Conservation (phyloP, 2,329 filamentous ascomycete genomes). For the Fusarium coicis region DNA sequence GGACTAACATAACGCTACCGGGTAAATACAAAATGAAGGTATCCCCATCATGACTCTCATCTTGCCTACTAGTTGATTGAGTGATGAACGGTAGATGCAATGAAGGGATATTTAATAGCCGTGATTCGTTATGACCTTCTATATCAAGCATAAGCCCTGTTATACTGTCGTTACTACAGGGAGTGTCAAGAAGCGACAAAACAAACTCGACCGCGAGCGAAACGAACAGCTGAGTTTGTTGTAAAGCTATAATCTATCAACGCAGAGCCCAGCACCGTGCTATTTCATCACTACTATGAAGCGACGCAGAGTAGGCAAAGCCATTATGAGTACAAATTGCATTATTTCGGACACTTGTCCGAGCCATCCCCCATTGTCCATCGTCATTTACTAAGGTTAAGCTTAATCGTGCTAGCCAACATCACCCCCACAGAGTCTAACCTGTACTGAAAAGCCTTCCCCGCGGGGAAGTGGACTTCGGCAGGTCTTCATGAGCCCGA, state of each 20-base stretch:
- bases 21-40: not conserved
- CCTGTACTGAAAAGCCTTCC: not conserved
- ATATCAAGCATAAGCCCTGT: no score
- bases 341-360: not conserved
- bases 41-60: no score
- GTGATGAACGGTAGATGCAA: no score
- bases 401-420: not conserved
- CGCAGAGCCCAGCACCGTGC: no score
- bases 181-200: no score
- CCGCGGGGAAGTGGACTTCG: constrained; percentile 9
- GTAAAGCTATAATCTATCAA: no score
- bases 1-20: not conserved
- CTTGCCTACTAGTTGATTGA: no score
- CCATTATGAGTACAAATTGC: fast-evolving
- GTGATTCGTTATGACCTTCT: no score
- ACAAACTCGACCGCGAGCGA: no score
- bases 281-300: fast-evolving
- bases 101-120: no score
- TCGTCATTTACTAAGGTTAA: not conserved
- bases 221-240: no score
- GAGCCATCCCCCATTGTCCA: not conserved
- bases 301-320: fast-evolving
- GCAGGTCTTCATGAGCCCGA: not conserved
- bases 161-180: no score
- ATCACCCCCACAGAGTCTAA: not conserved